Evolutionary conservation across 768 basidiomycete species (phyloP).

Genomic region (Sporobolomyces pararoseus): DNA sequence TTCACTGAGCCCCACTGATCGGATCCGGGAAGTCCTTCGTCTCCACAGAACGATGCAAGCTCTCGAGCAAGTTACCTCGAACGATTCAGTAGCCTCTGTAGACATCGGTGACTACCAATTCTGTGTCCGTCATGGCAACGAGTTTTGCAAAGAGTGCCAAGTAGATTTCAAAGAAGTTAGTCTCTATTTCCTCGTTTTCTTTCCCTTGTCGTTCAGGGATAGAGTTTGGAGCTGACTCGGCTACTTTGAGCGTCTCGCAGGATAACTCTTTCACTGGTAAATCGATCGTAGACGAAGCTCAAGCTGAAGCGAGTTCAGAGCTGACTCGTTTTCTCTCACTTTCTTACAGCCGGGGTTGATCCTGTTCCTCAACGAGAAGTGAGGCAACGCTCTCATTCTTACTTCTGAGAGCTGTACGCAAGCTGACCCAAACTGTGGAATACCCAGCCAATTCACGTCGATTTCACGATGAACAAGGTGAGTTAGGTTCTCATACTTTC

Average conservation of each 20-base stretch:
- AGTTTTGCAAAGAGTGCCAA: slow-evolving; percentile 17
- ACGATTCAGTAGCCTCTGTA: slow-evolving; percentile 20
- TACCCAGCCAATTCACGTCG: slow-evolving; percentile 7
- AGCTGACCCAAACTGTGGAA: not conserved
- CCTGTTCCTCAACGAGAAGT: slow-evolving; percentile 18
- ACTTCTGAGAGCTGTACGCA: not conserved
- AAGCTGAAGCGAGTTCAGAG: no score
- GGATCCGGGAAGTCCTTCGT: not conserved
- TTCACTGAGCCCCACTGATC: not conserved
- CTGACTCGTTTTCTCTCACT: not conserved
- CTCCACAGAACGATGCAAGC: slow-evolving; percentile 11
- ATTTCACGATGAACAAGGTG: slow-evolving; percentile 18
- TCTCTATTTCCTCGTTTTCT: not conserved
- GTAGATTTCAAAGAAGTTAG: slow-evolving; percentile 19
- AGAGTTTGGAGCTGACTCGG: not conserved
- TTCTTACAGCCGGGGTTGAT: slow-evolving; percentile 9
- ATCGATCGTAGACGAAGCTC: not conserved
- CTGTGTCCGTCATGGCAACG: slow-evolving; percentile 20
- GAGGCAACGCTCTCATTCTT: not conserved
- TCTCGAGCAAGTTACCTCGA: slow-evolving; percentile 23
- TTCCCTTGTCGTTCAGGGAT: not conserved
- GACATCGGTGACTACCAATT: slow-evolving; percentile 31
- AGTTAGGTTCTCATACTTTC: not conserved
- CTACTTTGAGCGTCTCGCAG: not conserved
- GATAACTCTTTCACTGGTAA: slow-evolving; percentile 36